Evolutionary conservation across 768 basidiomycete species (phyloP), one percentile per base, ranked within the genome.

Genomic region (Lanmaoa rubissima): DNA sequence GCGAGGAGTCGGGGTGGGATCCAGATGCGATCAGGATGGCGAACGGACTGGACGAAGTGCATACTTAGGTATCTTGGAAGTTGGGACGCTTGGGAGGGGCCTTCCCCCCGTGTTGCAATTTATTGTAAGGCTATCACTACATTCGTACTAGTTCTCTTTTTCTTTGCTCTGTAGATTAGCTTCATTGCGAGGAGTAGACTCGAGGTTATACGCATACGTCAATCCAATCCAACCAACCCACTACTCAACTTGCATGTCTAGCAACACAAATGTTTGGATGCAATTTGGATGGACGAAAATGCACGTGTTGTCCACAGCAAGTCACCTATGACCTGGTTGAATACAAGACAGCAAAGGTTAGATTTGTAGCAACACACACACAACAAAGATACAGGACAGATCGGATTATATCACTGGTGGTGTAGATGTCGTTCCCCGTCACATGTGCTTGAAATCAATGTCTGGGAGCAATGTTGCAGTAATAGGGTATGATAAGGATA

Each of bases 1-100:
- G 36, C 42, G 69, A 71, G 45, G 71, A 71, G 59, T 51, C 58
- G 16, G 69, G 67, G 28, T 68, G 69, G 61, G 62, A 68, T 55
- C 54, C 66, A 48, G 48, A 72, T 36, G 35, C 35, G 28, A 59
- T 65, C 12, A 45, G 53, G 48, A 58, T 57, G 19, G 52, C 39
- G 26, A 58, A 61, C 3, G 66, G 57, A 48, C 42, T 62, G 54
- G 45, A 62, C n/a, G 64, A 61, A 32, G 61, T 63, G 24, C 56
- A 58, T 54, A 52, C 34, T n/a, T 69, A 50, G 41, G 47, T 12
- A 19, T 44, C 21, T 31, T 7, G 28, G 26, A 43, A 9, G 26
- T 43, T 24, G 28, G 48, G 51, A 40, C 14, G 11, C 16, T 40
- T 24, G 16, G 24, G 26, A 24, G 7, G 5, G 12, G 11, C 16